Conservation (phyloP, 768 basidiomycete genomes). For the Boletellus ananiceps region DNA sequence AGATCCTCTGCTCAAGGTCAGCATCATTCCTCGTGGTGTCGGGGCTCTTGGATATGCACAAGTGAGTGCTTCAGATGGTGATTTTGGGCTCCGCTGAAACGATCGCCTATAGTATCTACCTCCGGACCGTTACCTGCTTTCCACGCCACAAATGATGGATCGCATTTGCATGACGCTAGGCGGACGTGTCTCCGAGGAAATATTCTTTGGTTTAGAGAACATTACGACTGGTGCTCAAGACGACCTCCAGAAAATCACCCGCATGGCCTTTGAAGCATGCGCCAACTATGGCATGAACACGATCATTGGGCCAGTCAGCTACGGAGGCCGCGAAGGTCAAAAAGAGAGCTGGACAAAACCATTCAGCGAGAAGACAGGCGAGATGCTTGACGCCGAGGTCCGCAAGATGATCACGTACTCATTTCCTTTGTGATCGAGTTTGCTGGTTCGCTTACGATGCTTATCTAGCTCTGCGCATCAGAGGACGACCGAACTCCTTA, state of each 20-base stretch:
- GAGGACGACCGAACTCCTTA: slow-evolving; percentile 78
- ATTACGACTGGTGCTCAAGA: slow-evolving; percentile 99
- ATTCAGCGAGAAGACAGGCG: slow-evolving; percentile 95
- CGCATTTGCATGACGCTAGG: slow-evolving; percentile 98
- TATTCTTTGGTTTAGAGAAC: slow-evolving; percentile 87
- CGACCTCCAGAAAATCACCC: slow-evolving; percentile 95
- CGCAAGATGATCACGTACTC: slow-evolving; percentile 88
- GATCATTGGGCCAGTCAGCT: slow-evolving; percentile 92
- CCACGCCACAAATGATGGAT: slow-evolving; percentile 91
- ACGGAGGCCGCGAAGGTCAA: slow-evolving; percentile 81
- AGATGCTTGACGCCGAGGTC: slow-evolving; percentile 88
- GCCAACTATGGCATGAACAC: slow-evolving; percentile 97
- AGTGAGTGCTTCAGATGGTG: slow-evolving; percentile 38
- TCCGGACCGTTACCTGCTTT: slow-evolving; percentile 91
- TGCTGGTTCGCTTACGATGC: slow-evolving; percentile 7
- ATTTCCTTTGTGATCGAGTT: slow-evolving; percentile 9
- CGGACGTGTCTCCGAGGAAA: slow-evolving; percentile 96
- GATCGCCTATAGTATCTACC: slow-evolving; percentile 68
- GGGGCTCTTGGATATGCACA: slow-evolving; percentile 97
- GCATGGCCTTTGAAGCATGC: slow-evolving; percentile 94
- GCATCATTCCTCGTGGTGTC: slow-evolving; percentile 94
- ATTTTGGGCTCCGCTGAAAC: slow-evolving; percentile 6
- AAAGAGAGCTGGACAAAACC: slow-evolving; percentile 94
- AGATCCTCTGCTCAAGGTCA: slow-evolving; percentile 94
- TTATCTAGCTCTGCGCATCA: slow-evolving; percentile 62